These are phyloP conservation scores for Starmerella geochares DNA, from an alignment of 805 yeast species.

Conservation along the genomic window DNA sequence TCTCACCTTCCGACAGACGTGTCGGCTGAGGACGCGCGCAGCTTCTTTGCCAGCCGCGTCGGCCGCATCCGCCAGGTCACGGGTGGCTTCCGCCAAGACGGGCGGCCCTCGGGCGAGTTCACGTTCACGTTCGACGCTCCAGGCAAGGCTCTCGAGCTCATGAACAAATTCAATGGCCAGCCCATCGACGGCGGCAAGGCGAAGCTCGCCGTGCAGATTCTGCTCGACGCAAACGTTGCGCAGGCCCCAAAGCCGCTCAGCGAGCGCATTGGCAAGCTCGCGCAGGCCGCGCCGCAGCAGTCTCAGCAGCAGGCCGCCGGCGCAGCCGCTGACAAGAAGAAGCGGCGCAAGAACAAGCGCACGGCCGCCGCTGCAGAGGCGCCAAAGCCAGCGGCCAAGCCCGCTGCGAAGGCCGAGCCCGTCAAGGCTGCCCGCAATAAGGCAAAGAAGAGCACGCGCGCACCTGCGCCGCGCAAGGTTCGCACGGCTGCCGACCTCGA, in stretches of 20 bases:
- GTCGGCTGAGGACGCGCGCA: constrained; percentile 37
- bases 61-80: constrained; percentile 71
- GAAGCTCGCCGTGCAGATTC: constrained; percentile 67
- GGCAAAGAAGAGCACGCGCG: constrained; percentile 23
- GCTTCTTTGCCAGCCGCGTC: constrained; percentile 75
- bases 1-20: constrained; percentile 46
- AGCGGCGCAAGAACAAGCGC: constrained; percentile 13
- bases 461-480: constrained; percentile 34
- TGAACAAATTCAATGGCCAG: constrained; percentile 78
- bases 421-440: constrained; percentile 14
- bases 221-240: constrained; percentile 55
- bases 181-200: constrained; percentile 82
- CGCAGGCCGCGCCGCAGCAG: background rate
- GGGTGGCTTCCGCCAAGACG: constrained; percentile 74
- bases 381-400: constrained; percentile 7
- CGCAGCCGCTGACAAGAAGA: constrained; percentile 5
- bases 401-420: constrained; percentile 8
- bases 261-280: constrained; percentile 22
- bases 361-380: constrained; percentile 6
- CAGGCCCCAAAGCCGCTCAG: constrained; percentile 14
- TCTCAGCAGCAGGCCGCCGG: no score
- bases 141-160: constrained; percentile 67
- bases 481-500: constrained; percentile 89
- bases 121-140: constrained; percentile 64
- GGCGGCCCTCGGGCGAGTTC: constrained; percentile 85